Percentiles rank a stretch among this genome's conserved stretches.
Evolutionary conservation across 805 yeast genomes (phyloP).

Genomic region (Teunomyces panamensis): DNA sequence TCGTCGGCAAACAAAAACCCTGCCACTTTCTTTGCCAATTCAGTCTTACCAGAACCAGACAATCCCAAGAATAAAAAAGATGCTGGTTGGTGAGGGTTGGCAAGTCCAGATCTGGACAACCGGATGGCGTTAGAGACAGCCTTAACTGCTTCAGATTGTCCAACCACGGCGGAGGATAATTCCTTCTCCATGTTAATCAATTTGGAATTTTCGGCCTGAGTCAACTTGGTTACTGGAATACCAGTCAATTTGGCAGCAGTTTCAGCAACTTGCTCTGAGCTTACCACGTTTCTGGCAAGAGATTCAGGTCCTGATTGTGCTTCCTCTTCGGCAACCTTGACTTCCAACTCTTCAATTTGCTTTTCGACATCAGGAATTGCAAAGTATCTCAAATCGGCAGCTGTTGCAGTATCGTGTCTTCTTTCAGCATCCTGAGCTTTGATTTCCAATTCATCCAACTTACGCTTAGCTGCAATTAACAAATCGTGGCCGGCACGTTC

Average conservation of each 20-base stretch:
- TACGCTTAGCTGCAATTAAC: slow-evolving; percentile 83
- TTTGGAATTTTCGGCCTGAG: slow-evolving; percentile 93
- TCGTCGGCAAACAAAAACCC: slow-evolving; percentile 95
- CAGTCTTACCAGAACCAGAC: slow-evolving; percentile 98
- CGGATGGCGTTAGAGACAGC: slow-evolving; percentile 96
- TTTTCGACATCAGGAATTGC: slow-evolving; percentile 91
- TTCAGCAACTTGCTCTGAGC: slow-evolving; percentile 86
- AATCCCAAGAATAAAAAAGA: slow-evolving; percentile 92
- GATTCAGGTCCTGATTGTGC: slow-evolving; percentile 55
- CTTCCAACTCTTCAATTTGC: slow-evolving; percentile 73
- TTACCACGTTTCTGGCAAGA: slow-evolving; percentile 86
- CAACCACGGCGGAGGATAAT: slow-evolving; percentile 80
- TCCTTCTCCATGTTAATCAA: slow-evolving; percentile 92
- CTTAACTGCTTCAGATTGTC: slow-evolving; percentile 92
- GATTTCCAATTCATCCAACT: slow-evolving; percentile 85
- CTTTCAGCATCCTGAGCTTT: slow-evolving; percentile 97
- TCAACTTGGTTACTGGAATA: slow-evolving; percentile 90
- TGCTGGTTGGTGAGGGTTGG: slow-evolving; percentile 96
- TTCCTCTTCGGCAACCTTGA: slow-evolving; percentile 74
- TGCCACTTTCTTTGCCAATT: slow-evolving; percentile 93
- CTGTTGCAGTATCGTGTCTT: slow-evolving; percentile 89
- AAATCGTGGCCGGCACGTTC: slow-evolving; percentile 92
- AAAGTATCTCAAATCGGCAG: slow-evolving; percentile 94
- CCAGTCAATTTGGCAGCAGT: slow-evolving; percentile 97
- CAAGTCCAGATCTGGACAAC: slow-evolving; percentile 87